Percentiles rank a stretch among this genome's conserved stretches.
These are phyloP conservation scores for Fraxinus anomala DNA, from an alignment of 257 asterid genomes.

Conservation along the genomic window DNA sequence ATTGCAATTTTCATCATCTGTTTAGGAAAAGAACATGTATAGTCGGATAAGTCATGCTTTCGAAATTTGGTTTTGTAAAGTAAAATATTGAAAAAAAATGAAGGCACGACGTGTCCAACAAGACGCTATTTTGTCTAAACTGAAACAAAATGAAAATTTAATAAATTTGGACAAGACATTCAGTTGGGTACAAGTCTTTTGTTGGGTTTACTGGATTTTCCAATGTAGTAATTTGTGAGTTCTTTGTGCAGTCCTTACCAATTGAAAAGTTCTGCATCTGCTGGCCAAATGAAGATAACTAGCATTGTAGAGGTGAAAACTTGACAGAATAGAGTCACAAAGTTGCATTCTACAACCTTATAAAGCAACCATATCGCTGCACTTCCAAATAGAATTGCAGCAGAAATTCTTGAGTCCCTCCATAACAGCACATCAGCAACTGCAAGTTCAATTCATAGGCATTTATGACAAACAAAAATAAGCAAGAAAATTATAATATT, in stretches of 20 bases:
- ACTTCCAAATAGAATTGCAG: conserved; percentile 45
- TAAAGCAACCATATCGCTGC: conserved; percentile 56
- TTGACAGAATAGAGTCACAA: conserved; percentile 55
- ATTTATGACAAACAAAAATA: not conserved
- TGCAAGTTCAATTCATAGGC: conserved; percentile 21
- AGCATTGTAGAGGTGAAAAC: conserved; percentile 53
- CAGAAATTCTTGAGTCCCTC: conserved; percentile 51
- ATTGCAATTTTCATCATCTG: too few relatives aligned
- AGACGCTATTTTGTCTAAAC: not conserved
- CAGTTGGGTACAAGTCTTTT: not conserved
- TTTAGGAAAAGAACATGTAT: too few relatives aligned
- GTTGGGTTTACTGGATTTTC: not conserved
- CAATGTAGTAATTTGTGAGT: not conserved
- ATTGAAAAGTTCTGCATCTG: conserved; percentile 39
- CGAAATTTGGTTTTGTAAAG: not conserved
- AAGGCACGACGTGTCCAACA: not conserved
- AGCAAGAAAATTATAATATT: not conserved
- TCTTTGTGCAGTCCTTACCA: conserved; percentile 35
- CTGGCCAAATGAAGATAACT: conserved; percentile 55
- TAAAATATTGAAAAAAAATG: too few relatives aligned
- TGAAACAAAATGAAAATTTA: not conserved
- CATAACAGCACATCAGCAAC: conserved; percentile 62
- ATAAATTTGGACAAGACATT: not conserved
- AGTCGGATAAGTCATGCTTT: not conserved
- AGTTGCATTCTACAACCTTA: conserved; percentile 52